Evolutionary conservation across 805 yeast species (phyloP).

Genomic region (Phaffomyces thermotolerans): DNA sequence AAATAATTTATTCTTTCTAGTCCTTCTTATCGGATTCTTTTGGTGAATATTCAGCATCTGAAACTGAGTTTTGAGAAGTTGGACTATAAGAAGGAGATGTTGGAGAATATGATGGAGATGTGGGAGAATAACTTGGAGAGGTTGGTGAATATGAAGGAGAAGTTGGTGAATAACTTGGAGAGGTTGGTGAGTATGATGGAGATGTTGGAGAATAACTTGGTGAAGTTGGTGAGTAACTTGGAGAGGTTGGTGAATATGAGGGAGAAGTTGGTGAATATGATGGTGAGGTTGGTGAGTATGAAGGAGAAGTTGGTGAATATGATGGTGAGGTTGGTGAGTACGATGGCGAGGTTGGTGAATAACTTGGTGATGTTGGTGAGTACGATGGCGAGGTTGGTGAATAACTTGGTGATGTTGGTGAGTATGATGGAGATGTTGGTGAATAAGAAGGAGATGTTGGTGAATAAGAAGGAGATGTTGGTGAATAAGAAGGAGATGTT

Average conservation of each 20-base stretch:
- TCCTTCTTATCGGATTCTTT: slow-evolving; percentile 19
- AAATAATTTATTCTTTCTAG: neutral
- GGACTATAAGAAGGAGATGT: slow-evolving; percentile 49
- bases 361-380: slow-evolving; percentile 61
- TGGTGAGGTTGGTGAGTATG: slow-evolving; percentile 71
- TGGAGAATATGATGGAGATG: slow-evolving; percentile 51
- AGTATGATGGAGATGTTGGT: slow-evolving; percentile 42
- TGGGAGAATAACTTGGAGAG: slow-evolving; percentile 55
- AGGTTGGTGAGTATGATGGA: slow-evolving; percentile 68
- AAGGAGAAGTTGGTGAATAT: slow-evolving; percentile 37
- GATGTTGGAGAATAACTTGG: slow-evolving; percentile 41
- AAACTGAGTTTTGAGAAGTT: slow-evolving; percentile 24
- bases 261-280: slow-evolving; percentile 36
- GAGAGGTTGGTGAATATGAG: slow-evolving; percentile 70
- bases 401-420: slow-evolving; percentile 63
- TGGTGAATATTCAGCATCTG: slow-evolving; percentile 28
- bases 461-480: slow-evolving; percentile 59
- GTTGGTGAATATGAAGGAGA: slow-evolving; percentile 59
- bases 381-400: slow-evolving; percentile 58
- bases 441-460: slow-evolving; percentile 54
- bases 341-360: slow-evolving; percentile 39
- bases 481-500: slow-evolving; percentile 42
- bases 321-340: slow-evolving; percentile 69
- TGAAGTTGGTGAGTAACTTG: slow-evolving; percentile 53
- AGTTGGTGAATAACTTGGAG: slow-evolving; percentile 55